Percentiles rank a stretch among this genome's conserved stretches.
phyloP scores from a whole-genome alignment of 768 basidiomycete genomes.

The Suillus variegatus region DNA sequence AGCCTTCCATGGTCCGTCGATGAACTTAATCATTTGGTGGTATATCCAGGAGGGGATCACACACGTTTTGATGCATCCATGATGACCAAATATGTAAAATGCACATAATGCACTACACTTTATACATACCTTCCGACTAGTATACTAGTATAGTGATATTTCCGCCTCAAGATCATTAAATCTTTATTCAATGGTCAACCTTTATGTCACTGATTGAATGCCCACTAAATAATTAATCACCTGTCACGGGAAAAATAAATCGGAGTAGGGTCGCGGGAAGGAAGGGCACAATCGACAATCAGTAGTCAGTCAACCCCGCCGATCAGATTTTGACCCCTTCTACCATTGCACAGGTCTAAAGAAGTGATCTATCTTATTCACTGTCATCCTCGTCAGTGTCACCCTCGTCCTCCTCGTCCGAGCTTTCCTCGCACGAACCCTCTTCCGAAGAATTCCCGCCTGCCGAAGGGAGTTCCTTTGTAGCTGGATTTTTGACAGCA shows the following conservation, averaged over 20 bases:
- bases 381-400: constrained; percentile 9
- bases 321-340: constrained; percentile 6
- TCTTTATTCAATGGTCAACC: background rate
- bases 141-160: background rate
- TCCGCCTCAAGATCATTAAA: too few species aligned
- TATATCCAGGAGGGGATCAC: background rate
- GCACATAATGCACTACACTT: background rate
- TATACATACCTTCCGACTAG: background rate
- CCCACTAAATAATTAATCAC: background rate
- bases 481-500: constrained; percentile 5
- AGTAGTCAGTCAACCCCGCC: background rate
- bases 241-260: background rate
- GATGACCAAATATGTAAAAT: background rate
- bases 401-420: constrained; percentile 16
- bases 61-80: background rate
- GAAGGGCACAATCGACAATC: background rate
- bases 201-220: background rate
- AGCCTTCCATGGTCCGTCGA: background rate
- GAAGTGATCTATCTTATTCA: constrained; percentile 14
- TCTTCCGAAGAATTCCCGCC: constrained; percentile 17
- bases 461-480: background rate
- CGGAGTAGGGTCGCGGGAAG: too few species aligned
- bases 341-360: constrained; percentile 8
- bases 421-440: constrained; percentile 20
- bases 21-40: background rate